phyloP scores from a whole-genome alignment of 1,284 basidiomycete genomes.

The Leccinum pseudoinsigne region DNA sequence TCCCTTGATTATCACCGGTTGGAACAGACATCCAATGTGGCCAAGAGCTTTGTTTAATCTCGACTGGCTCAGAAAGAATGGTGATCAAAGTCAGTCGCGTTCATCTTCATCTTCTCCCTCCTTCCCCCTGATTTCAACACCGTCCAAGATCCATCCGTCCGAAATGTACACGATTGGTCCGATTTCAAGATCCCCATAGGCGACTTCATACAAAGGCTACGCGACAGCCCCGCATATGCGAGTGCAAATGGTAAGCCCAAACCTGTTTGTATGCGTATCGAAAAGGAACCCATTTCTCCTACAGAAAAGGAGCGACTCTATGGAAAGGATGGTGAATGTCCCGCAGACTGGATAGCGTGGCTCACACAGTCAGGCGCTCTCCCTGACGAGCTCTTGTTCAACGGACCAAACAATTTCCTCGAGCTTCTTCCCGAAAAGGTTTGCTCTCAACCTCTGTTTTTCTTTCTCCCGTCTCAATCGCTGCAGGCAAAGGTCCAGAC shows the following conservation, averaged over 20 bases:
- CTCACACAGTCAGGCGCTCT: conserved; percentile 45
- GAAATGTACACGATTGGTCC: conserved; percentile 52
- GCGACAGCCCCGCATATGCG: conserved; percentile 35
- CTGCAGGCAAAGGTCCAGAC: conserved; percentile 61
- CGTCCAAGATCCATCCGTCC: conserved; percentile 47
- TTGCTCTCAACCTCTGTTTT: conserved; percentile 17
- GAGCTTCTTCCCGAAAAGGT: conserved; percentile 50
- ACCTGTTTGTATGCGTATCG: background rate
- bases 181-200: conserved; percentile 46
- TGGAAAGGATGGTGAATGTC: conserved; percentile 73
- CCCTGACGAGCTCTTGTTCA: conserved; percentile 49
- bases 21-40: conserved; percentile 57
- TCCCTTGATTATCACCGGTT: conserved; percentile 62
- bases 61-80: conserved; percentile 48
- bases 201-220: conserved; percentile 47
- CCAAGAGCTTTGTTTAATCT: conserved; percentile 49
- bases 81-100: conserved; percentile 35
- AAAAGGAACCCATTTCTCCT: background rate
- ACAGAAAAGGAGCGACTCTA: conserved; percentile 63
- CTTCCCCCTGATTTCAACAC: conserved; percentile 5
- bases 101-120: background rate
- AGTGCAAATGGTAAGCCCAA: conserved; percentile 38
- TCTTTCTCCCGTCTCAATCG: conserved; percentile 10
- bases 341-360: conserved; percentile 61
- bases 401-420: conserved; percentile 54